Evolutionary conservation across 78 protist genomes (phyloP).

Genomic region (Dictyostelium capitatum): DNA sequence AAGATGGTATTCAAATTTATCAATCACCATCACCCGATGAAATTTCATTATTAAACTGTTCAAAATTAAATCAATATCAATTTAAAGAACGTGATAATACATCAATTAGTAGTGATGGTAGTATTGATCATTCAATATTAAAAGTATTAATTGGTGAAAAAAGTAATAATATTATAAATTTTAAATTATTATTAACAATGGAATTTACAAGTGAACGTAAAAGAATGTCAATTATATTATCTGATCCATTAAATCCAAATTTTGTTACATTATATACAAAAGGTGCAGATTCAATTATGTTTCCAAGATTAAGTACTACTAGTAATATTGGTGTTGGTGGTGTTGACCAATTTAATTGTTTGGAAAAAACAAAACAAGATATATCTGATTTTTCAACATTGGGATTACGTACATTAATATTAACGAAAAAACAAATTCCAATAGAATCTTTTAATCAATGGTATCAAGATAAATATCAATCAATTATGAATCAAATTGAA

Average conservation of each 20-base stretch:
- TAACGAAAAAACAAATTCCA: conserved; percentile 80
- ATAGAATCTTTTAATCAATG: conserved; percentile 61
- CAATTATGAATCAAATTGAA: conserved; percentile 41
- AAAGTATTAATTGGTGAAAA: background rate
- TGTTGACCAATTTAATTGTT: background rate
- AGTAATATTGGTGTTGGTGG: background rate
- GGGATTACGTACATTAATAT: conserved; percentile 91
- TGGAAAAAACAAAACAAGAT: conserved; percentile 6
- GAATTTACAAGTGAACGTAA: conserved; percentile 77
- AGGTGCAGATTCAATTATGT: conserved; percentile 81
- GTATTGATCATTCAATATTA: background rate
- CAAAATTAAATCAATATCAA: conserved; percentile 64
- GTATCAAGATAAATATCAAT: conserved; percentile 19
- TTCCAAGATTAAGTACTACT: conserved; percentile 12
- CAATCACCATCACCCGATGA: conserved; percentile 87
- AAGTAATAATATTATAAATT: background rate
- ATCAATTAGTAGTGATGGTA: too few relatives aligned
- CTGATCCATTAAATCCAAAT: conserved; percentile 2
- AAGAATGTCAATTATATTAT: conserved; percentile 75
- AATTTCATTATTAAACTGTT: conserved; percentile 80
- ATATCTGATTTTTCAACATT: conserved; percentile 48
- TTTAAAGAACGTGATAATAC: conserved; percentile 10
- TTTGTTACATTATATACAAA: conserved; percentile 25
- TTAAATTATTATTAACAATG: conserved; percentile 46
- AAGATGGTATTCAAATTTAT: conserved; percentile 19